A percentile compares a stretch with the other conserved stretches of the same genome.
These are phyloP conservation scores for Lasiodiplodia gonubiensis DNA, from an alignment of 2,329 filamentous ascomycete genomes.

Conservation along the genomic window DNA sequence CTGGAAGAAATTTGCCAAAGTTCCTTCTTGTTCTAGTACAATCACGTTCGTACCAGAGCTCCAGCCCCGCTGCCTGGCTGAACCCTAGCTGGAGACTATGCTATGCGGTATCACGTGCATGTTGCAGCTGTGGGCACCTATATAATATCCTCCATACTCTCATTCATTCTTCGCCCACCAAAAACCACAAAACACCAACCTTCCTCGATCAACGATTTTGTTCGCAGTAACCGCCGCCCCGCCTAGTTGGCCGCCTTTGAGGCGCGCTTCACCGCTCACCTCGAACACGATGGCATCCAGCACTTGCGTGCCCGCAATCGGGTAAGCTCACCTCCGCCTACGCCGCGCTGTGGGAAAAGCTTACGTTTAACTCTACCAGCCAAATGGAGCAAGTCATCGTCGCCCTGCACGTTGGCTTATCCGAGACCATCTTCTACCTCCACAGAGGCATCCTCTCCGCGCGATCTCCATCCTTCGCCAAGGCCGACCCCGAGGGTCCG, in stretches of 20 bases:
- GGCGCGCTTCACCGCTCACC: too few relatives aligned
- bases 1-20: too few relatives aligned
- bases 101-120: neutral
- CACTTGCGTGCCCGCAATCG: too few relatives aligned
- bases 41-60: neutral
- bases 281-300: too few relatives aligned
- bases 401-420: neutral
- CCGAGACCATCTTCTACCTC: neutral
- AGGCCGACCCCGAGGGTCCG: neutral
- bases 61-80: neutral
- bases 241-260: too few relatives aligned
- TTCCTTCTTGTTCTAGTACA: too few relatives aligned
- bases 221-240: too few relatives aligned
- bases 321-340: too few relatives aligned
- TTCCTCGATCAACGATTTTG: too few relatives aligned
- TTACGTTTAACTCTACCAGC: too few relatives aligned
- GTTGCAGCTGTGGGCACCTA: neutral
- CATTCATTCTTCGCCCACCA: neutral
- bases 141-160: neutral
- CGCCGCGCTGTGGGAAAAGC: too few relatives aligned
- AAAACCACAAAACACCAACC: neutral
- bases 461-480: neutral
- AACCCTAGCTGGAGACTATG: neutral
- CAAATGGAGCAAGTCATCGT: neutral
- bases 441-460: neutral